Conservation (phyloP, 176 grass and related monocot species). For the Eragrostis curvula region DNA sequence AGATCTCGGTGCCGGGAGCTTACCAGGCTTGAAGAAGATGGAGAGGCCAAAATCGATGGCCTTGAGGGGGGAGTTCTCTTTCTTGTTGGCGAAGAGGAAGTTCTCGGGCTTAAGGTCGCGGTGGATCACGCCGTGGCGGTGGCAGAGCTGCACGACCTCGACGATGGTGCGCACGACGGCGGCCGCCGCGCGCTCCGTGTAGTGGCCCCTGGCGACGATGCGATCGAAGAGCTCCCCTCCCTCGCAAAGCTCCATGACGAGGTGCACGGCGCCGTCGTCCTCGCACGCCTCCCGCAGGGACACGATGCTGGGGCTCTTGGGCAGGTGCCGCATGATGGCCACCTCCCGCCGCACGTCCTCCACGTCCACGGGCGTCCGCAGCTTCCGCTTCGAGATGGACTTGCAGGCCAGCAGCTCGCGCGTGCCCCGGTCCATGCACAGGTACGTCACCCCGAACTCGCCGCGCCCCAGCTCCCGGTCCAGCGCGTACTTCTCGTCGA, state of each 20-base stretch:
- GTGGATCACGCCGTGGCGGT: conserved; percentile 96
- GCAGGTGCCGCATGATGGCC: conserved; percentile 98
- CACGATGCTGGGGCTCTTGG: conserved; percentile 83
- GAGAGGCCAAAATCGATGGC: conserved; percentile 98
- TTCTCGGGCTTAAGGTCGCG: conserved; percentile 99
- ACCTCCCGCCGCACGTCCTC: conserved; percentile 99
- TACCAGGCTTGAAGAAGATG: conserved; percentile 99
- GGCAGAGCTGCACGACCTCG: conserved; percentile 99
- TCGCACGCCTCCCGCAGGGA: conserved; percentile 91
- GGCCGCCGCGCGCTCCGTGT: conserved; percentile 93
- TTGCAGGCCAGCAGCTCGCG: conserved; percentile 93
- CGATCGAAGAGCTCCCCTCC: conserved; percentile 96
- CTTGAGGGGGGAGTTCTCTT: conserved; percentile 98
- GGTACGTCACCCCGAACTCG: conserved; percentile 99
- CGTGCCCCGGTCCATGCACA: conserved; percentile 83
- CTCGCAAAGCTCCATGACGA: conserved; percentile 99
- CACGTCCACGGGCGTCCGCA: conserved; percentile 93
- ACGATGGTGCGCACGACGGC: conserved; percentile 87
- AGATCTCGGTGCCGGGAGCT: conserved; percentile 27
- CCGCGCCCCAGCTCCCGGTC: conserved; percentile 95
- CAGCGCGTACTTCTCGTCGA: conserved; percentile 96
- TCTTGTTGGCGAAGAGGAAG: conserved; percentile 98
- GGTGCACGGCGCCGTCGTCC: conserved; percentile 95
- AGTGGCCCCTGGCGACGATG: conserved; percentile 92
- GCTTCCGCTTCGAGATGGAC: conserved; percentile 99